Conservation (phyloP, 257 asterid species). For the Scutellaria barbata region DNA sequence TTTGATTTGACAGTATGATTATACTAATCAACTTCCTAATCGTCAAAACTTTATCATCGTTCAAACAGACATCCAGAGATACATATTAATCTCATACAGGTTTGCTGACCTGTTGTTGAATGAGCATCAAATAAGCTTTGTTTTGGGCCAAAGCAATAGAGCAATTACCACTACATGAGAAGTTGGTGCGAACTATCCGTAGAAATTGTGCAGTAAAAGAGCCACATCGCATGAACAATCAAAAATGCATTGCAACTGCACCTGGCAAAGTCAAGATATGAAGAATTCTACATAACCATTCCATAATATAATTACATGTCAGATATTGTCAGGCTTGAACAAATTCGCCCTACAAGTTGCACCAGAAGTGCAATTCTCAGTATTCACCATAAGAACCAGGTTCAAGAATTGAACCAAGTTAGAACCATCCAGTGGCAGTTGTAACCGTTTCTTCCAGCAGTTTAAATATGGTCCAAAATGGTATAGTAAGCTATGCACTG, state of each 20-base stretch:
- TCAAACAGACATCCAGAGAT: too few relatives aligned
- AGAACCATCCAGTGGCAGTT: constrained; percentile 36
- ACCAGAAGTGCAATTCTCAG: constrained; percentile 39
- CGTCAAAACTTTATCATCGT: too few relatives aligned
- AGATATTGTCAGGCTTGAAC: constrained; percentile 42
- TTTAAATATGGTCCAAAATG: constrained; percentile 45
- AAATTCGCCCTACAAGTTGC: constrained; percentile 43
- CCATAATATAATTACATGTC: constrained; percentile 35
- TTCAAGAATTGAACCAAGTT: constrained; percentile 23
- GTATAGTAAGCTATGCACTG: constrained; percentile 43
- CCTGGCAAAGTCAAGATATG: constrained; percentile 21
- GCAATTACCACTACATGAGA: too few relatives aligned
- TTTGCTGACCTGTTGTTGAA: too few relatives aligned
- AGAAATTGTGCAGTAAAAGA: background rate
- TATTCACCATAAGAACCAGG: constrained; percentile 28
- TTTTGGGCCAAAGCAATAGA: too few relatives aligned
- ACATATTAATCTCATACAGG: too few relatives aligned
- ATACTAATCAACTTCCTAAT: too few relatives aligned
- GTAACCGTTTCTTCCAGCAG: constrained; percentile 34
- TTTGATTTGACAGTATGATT: too few relatives aligned
- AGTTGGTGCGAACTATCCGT: too few relatives aligned
- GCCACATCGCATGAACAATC: background rate
- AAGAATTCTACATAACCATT: constrained; percentile 28
- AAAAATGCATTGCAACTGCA: constrained; percentile 9
- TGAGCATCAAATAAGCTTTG: too few relatives aligned